Evolutionary conservation across 306 rosid species (phyloP).

Genomic region (Cucumis hystrix): DNA sequence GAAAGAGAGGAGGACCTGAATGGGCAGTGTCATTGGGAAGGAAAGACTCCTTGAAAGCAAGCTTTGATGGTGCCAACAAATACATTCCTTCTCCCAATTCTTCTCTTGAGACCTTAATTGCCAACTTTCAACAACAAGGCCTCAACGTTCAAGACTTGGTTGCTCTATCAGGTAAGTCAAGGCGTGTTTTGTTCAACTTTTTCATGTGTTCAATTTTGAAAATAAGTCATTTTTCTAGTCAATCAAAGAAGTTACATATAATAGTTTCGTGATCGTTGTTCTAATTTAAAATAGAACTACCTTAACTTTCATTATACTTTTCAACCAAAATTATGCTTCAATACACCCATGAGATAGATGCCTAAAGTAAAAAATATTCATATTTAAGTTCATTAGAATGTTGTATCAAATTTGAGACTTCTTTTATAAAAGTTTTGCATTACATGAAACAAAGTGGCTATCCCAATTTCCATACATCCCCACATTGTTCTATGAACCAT

Average conservation of each 20-base stretch:
- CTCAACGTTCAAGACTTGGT: constrained; percentile 58
- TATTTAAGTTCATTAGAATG: too few species aligned
- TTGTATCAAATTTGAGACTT: too few species aligned
- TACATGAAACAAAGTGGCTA: neutral
- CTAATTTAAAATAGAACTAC: neutral
- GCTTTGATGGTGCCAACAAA: constrained; percentile 59
- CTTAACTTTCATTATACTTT: neutral
- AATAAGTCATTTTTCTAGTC: too few species aligned
- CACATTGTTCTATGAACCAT: neutral
- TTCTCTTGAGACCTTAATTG: constrained; percentile 49
- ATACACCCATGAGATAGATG: too few species aligned
- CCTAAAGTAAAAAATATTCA: too few species aligned
- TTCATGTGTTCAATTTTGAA: too few species aligned
- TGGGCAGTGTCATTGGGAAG: constrained; percentile 69
- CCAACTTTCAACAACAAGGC: constrained; percentile 53
- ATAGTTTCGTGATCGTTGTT: neutral
- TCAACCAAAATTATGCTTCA: neutral
- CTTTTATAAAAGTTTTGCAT: too few species aligned
- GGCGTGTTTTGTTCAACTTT: too few species aligned
- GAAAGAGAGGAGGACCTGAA: constrained; percentile 74
- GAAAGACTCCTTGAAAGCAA: constrained; percentile 68
- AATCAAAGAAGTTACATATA: too few species aligned
- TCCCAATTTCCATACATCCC: neutral
- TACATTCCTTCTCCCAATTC: constrained; percentile 78
- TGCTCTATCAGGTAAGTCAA: constrained; percentile 29